Conservation (phyloP, 2,329 filamentous ascomycete species). For the Fusarium heterosporum region DNA sequence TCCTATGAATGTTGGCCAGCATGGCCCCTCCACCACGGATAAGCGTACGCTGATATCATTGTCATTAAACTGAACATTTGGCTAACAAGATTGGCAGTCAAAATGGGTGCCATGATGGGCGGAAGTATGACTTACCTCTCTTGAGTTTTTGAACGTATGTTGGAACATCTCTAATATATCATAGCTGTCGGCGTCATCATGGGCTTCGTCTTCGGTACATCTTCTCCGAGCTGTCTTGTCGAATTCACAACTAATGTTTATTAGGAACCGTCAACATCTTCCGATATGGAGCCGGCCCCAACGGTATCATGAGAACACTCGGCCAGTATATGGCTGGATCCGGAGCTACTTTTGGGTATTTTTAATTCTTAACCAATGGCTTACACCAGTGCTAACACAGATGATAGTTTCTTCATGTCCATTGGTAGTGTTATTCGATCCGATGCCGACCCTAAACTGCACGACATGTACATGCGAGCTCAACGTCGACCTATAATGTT, state of each 20-base stretch:
- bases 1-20: constrained; percentile 55
- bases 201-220: constrained; percentile 93
- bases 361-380: background rate
- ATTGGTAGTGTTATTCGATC: constrained; percentile 97
- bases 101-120: constrained; percentile 99
- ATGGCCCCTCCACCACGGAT: constrained; percentile 65
- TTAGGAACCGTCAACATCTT: constrained; percentile 93
- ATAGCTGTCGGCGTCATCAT: constrained; percentile 94
- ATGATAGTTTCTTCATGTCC: constrained; percentile 90
- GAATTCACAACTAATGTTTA: constrained; percentile 13
- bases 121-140: constrained; percentile 77
- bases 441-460: constrained; percentile 81
- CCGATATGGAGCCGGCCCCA: constrained; percentile 90
- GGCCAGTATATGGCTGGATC: constrained; percentile 98
- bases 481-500: constrained; percentile 78
- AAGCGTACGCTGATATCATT: constrained; percentile 59
- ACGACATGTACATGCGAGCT: constrained; percentile 80
- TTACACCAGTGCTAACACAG: constrained; percentile 35
- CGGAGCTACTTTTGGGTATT: constrained; percentile 93
- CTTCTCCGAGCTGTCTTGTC: constrained; percentile 3
- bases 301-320: constrained; percentile 92
- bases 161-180: constrained; percentile 48
- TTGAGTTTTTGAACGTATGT: background rate
- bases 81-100: constrained; percentile 56
- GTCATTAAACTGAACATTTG: constrained; percentile 15